Evolutionary conservation across 495 filamentous ascomycete species (phyloP), one percentile per base, ranked within the genome.

Genomic region (Aspergillus cavernicola): DNA sequence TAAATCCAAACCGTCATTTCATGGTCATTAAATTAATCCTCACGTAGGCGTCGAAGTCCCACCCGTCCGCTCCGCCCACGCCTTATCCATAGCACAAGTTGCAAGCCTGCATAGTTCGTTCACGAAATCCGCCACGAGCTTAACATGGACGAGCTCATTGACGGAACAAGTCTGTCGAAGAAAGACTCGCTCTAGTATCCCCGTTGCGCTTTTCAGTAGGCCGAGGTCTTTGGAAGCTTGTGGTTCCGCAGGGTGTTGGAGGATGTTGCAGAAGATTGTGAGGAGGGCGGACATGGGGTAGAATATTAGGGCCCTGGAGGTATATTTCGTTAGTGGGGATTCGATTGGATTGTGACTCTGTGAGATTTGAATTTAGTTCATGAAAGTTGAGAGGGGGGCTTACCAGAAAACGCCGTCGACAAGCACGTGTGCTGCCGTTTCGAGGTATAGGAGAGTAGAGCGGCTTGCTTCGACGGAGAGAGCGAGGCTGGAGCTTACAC

Each of bases 401-500:
- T 58, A 79, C 77, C 76, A 80, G 43, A 78, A 78, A 1, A 75
- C 66, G 19, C 75, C 72, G 0, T 70, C 70, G 1, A 71, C 58
- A 6, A 80, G 57, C 0, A 68, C 69, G 52, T 71, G 64, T 3
- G 71, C 66, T 9, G 70, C 64, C 0, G 68, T 64, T 26, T 73
- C 65, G 2, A 80, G 55, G 41, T 76, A 80, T 16, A 74, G 59
- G 4, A 81, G 49, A 0, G 75, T 79, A 1, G 73, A 78, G 6
- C 78, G 75, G 54, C 77, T 79, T 0, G 78, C 77, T 40, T 80
- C 77, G 23, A 81, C 74, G 4, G 73, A 74, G 3, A 81, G 57
- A 0, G 69, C 69, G 2, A 80, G 60, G 46, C 77, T 80, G 0
- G 75, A 77, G 13, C 67, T 73, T 9, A 81, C 67, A 1, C 76